Evolutionary conservation across 371 early-diverging fungal genomes (phyloP).

Genomic region (Caulochytrium protostelioides): DNA sequence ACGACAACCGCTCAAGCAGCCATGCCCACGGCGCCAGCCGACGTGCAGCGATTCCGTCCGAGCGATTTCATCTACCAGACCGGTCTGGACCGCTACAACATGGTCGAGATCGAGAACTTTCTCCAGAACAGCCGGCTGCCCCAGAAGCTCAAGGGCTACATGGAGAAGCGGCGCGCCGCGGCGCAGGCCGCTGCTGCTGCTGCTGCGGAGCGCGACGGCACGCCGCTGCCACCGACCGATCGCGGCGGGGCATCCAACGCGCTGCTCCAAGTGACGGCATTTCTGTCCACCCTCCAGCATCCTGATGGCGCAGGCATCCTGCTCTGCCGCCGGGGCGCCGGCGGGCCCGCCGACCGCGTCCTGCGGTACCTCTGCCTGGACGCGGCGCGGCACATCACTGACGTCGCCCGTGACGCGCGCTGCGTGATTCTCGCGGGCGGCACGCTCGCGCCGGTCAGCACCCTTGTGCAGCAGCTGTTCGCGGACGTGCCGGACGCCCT

Average conservation of each 20-base stretch:
- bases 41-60: too few species aligned
- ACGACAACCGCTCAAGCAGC: too few species aligned
- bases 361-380: conserved; percentile 48
- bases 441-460: conserved; percentile 20
- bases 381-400: conserved; percentile 59
- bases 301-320: too few species aligned
- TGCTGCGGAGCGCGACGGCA: too few species aligned
- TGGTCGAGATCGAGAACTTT: conserved; percentile 55
- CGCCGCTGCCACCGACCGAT: conserved; percentile 6
- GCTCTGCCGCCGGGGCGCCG: too few species aligned
- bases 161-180: conserved; percentile 3
- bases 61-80: conserved; percentile 48
- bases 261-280: too few species aligned
- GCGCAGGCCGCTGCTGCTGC: too few species aligned
- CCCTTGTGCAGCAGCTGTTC: conserved; percentile 27
- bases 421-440: conserved; percentile 85
- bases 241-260: conserved; percentile 6
- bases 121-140: conserved; percentile 48
- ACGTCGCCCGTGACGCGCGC: conserved; percentile 53
- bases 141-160: conserved; percentile 42
- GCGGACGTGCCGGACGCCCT: conserved; percentile 19
- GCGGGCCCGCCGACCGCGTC: conserved; percentile 2
- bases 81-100: conserved; percentile 60
- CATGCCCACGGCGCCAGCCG: too few species aligned
- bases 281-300: too few species aligned